These are phyloP conservation scores for Bondarzewia mesenterica DNA, from an alignment of 1,284 basidiomycete species.

Conservation along the genomic window DNA sequence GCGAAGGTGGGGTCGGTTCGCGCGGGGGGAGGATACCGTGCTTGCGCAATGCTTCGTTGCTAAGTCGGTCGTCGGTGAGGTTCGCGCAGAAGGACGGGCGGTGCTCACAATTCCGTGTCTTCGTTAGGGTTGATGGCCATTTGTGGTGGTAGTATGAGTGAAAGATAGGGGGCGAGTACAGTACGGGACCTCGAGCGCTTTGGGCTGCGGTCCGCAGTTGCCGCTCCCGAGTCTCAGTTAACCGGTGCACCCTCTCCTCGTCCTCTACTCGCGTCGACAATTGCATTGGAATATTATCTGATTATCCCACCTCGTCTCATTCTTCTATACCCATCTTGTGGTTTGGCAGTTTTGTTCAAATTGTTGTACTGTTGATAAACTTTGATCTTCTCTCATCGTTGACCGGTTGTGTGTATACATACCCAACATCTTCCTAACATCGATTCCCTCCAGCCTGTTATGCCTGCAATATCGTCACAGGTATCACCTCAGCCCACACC, in stretches of 20 bases:
- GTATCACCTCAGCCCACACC: neutral
- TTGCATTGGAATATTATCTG: too few relatives aligned
- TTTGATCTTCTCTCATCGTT: too few relatives aligned
- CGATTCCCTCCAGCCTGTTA: neutral
- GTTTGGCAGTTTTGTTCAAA: neutral
- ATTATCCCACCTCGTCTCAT: neutral
- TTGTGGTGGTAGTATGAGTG: neutral
- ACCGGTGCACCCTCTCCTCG: too few relatives aligned
- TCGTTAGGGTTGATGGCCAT: conserved; percentile 77
- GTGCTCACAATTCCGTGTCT: conserved; percentile 86
- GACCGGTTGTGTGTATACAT: too few relatives aligned
- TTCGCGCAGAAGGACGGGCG: conserved; percentile 3
- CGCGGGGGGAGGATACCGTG: conserved; percentile 84
- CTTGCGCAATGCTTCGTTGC: conserved; percentile 88
- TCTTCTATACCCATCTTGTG: neutral
- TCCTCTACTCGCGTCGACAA: too few relatives aligned
- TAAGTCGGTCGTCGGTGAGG: conserved; percentile 24
- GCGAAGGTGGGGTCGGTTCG: conserved; percentile 58
- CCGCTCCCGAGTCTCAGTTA: too few relatives aligned
- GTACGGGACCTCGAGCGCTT: too few relatives aligned
- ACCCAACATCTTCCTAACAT: too few relatives aligned
- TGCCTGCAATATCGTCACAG: too few relatives aligned
- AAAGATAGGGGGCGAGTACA: too few relatives aligned
- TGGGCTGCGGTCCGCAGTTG: too few relatives aligned
- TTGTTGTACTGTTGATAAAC: too few relatives aligned